Percentiles rank a stretch among this genome's conserved stretches.
Evolutionary conservation across 495 filamentous ascomycete genomes (phyloP).

Genomic region (Hypoxylon fragiforme): DNA sequence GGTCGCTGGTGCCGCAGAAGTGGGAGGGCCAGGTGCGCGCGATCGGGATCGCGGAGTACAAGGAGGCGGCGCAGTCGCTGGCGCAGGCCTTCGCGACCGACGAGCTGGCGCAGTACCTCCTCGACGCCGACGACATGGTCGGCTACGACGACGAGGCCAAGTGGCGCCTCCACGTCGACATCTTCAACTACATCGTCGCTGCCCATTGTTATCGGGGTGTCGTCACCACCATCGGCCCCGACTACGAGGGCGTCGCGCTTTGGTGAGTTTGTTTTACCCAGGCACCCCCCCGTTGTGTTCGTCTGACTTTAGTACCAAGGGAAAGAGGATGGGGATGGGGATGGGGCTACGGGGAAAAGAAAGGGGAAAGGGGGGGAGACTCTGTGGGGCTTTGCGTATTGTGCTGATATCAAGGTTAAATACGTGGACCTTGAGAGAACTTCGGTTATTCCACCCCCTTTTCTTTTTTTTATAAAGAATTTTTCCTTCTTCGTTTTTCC

Average conservation of each 20-base stretch:
- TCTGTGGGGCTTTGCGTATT: slow-evolving; percentile 27
- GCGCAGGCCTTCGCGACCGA: slow-evolving; percentile 77
- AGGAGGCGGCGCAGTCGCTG: slow-evolving; percentile 66
- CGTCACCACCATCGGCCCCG: slow-evolving; percentile 69
- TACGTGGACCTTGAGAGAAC: slow-evolving; percentile 20
- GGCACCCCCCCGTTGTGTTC: slow-evolving; percentile 1
- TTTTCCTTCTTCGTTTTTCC: background rate
- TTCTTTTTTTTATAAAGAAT: background rate
- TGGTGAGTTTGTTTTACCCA: slow-evolving; percentile 64
- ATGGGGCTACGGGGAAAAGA: slow-evolving; percentile 15
- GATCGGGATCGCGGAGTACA: slow-evolving; percentile 63
- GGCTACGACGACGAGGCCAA: slow-evolving; percentile 63
- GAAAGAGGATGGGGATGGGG: background rate
- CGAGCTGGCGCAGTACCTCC: slow-evolving; percentile 71
- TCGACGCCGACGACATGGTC: slow-evolving; percentile 66
- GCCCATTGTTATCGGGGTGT: slow-evolving; percentile 72
- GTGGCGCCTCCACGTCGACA: slow-evolving; percentile 73
- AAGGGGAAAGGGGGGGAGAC: slow-evolving; percentile 14
- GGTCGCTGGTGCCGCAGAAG: slow-evolving; percentile 51
- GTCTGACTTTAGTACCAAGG: too few relatives aligned
- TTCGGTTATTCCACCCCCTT: background rate
- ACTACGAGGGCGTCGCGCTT: slow-evolving; percentile 75
- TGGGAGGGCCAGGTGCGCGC: slow-evolving; percentile 59
- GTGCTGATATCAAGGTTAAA: slow-evolving; percentile 1
- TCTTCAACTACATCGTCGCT: slow-evolving; percentile 72